These are phyloP conservation scores for Eruca vesicaria DNA, from an alignment of 441 rosid species.

Conservation along the genomic window DNA sequence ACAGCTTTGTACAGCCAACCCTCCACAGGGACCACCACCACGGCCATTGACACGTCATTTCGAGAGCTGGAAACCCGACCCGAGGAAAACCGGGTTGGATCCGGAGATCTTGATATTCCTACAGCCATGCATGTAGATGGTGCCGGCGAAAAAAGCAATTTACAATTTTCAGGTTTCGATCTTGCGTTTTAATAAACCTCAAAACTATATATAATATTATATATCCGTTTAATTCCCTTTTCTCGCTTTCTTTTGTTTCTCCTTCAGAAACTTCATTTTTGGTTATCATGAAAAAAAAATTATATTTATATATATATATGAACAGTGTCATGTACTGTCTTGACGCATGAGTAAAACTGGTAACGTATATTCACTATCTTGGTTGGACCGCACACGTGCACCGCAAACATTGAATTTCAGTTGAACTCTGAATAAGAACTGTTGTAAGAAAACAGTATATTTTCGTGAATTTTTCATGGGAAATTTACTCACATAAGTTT, in stretches of 20 bases:
- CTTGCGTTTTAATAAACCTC: conserved; percentile 38
- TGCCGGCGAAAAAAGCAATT: conserved; percentile 35
- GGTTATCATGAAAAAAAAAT: neutral
- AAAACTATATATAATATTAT: neutral
- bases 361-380: conserved; percentile 18
- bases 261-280: conserved; percentile 4
- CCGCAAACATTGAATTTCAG: conserved; percentile 47
- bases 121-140: conserved; percentile 34
- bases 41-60: conserved; percentile 7
- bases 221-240: conserved; percentile 2
- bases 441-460: neutral
- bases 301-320: neutral
- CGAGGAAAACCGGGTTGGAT: conserved; percentile 22
- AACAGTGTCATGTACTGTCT: conserved; percentile 3
- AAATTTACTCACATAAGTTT: neutral
- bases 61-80: conserved; percentile 34
- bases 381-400: conserved; percentile 49
- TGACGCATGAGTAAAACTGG: neutral
- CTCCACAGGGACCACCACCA: conserved; percentile 33
- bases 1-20: conserved; percentile 68
- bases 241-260: neutral
- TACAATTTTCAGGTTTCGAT: conserved; percentile 43
- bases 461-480: neutral
- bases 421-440: conserved; percentile 1
- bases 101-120: conserved; percentile 27